Conservation (phyloP, 192 early-diverging fungal species). For the Bifiguratus adelaidae region DNA sequence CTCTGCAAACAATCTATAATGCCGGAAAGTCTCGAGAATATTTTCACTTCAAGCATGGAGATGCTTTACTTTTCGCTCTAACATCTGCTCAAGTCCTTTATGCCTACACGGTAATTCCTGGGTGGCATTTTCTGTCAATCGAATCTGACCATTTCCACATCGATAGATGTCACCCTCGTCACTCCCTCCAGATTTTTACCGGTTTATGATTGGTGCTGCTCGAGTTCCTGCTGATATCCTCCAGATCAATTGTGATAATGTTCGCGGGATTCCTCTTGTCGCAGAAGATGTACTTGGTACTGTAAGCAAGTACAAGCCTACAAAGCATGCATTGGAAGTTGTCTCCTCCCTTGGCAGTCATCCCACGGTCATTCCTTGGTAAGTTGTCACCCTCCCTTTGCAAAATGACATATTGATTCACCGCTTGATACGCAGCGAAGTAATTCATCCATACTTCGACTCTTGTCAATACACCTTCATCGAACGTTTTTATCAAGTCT, state of each 20-base stretch:
- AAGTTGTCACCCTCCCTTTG: slow-evolving; percentile 3
- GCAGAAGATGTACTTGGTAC: slow-evolving; percentile 14
- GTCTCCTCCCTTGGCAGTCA: slow-evolving; percentile 20
- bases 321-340: slow-evolving; percentile 22
- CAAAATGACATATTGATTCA: neutral
- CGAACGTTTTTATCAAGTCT: slow-evolving; percentile 38
- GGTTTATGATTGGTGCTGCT: slow-evolving; percentile 54
- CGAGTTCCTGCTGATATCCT: slow-evolving; percentile 42
- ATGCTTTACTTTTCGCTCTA: slow-evolving; percentile 37
- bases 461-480: slow-evolving; percentile 27
- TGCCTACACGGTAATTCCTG: slow-evolving; percentile 40
- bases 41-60: slow-evolving; percentile 42
- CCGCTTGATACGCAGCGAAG: slow-evolving; percentile 25
- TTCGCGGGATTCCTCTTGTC: slow-evolving; percentile 28
- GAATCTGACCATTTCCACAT: neutral
- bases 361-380: slow-evolving; percentile 45
- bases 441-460: slow-evolving; percentile 41
- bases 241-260: slow-evolving; percentile 40
- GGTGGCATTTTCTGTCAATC: too few relatives aligned
- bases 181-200: slow-evolving; percentile 41
- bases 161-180: slow-evolving; percentile 44
- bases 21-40: slow-evolving; percentile 38
- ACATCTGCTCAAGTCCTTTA: slow-evolving; percentile 43
- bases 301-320: slow-evolving; percentile 22
- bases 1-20: slow-evolving; percentile 42